Conservation (phyloP, 495 filamentous ascomycete genomes). For the Penicillium pancosmium region DNA sequence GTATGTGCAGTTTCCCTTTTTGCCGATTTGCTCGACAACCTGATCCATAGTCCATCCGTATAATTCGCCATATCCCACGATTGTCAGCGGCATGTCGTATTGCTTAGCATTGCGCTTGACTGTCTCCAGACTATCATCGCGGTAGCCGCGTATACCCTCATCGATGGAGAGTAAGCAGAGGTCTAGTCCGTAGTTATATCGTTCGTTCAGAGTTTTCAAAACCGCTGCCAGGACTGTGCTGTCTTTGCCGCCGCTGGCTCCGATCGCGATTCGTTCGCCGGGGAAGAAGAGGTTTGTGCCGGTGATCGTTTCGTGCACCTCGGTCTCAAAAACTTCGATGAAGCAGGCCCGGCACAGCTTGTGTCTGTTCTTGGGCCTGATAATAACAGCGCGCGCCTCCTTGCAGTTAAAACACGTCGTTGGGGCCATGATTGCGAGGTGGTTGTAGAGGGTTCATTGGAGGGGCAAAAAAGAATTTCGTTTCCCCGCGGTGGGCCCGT, state of each 20-base stretch:
- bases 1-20: conserved; percentile 99
- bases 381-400: conserved; percentile 77
- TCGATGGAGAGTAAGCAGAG: conserved; percentile 90
- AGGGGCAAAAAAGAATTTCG: conserved; percentile 29
- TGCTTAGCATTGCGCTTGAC: conserved; percentile 92
- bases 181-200: conserved; percentile 83
- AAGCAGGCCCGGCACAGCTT: conserved; percentile 93
- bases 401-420: conserved; percentile 75
- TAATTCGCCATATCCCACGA: conserved; percentile 90
- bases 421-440: conserved; percentile 52
- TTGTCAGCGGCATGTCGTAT: conserved; percentile 86
- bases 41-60: conserved; percentile 99
- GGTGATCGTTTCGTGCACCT: conserved; percentile 91
- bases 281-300: conserved; percentile 74
- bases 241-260: conserved; percentile 96
- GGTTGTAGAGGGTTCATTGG: conserved; percentile 15
- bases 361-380: conserved; percentile 89
- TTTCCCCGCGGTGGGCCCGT: conserved; percentile 24
- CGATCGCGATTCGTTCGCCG: conserved; percentile 90
- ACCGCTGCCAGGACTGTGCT: conserved; percentile 95
- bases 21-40: conserved; percentile 91
- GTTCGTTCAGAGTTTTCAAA: conserved; percentile 90
- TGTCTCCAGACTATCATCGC: conserved; percentile 93
- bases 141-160: conserved; percentile 95
- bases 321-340: conserved; percentile 81